Evolutionary conservation across 208 protist species (phyloP).

Genomic region (Leishmania turanica): DNA sequence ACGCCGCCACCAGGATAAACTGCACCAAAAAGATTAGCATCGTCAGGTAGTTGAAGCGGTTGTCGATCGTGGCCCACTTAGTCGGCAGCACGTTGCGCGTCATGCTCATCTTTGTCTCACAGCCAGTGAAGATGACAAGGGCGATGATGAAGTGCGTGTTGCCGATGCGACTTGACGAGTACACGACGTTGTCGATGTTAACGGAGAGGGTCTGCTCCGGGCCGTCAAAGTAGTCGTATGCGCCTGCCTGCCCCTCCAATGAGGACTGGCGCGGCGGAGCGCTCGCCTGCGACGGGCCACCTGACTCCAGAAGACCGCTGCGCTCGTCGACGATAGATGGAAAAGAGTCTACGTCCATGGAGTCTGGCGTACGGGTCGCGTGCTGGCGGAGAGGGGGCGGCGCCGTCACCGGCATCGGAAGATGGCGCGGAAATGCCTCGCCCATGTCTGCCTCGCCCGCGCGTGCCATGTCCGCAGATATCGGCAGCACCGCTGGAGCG

Average conservation of each 20-base stretch:
- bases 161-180: constrained; percentile 66
- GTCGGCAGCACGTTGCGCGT: constrained; percentile 74
- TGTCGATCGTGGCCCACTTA: constrained; percentile 93
- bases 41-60: constrained; percentile 73
- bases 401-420: constrained; percentile 11
- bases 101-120: constrained; percentile 92
- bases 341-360: neutral
- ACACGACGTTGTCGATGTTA: constrained; percentile 74
- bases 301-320: constrained; percentile 1
- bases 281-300: no score
- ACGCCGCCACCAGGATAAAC: constrained; percentile 76
- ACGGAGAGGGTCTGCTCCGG: constrained; percentile 34
- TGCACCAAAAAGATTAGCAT: constrained; percentile 92
- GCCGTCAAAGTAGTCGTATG: constrained; percentile 9
- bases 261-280: neutral
- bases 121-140: constrained; percentile 92
- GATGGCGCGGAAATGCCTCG: constrained; percentile 5
- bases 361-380: neutral
- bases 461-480: neutral
- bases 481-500: neutral
- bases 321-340: neutral
- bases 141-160: constrained; percentile 89
- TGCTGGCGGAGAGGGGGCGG: constrained; percentile 16
- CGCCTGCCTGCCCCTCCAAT: neutral
- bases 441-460: neutral